Evolutionary conservation across 1,284 basidiomycete genomes (phyloP).

Genomic region (Polyporus tsugae): DNA sequence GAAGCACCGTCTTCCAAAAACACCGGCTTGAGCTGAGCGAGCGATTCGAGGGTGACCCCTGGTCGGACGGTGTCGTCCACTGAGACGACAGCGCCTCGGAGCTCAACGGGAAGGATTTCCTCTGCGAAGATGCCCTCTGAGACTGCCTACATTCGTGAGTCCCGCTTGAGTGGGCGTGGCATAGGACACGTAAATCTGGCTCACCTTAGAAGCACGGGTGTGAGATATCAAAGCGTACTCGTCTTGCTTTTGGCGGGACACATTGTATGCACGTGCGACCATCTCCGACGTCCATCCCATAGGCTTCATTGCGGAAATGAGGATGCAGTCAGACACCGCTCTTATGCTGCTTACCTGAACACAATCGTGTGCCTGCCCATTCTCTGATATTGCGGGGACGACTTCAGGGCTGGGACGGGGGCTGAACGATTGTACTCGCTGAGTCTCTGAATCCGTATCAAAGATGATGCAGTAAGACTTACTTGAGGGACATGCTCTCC

Average conservation of each 20-base stretch:
- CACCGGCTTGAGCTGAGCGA: slow-evolving; percentile 73
- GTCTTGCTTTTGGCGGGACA: slow-evolving; percentile 83
- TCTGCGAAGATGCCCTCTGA: slow-evolving; percentile 73
- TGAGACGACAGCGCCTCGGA: slow-evolving; percentile 63
- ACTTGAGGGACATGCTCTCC: slow-evolving; percentile 89
- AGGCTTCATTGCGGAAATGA: slow-evolving; percentile 57
- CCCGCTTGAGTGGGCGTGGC: background rate
- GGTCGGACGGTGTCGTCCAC: slow-evolving; percentile 86
- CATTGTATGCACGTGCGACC: slow-evolving; percentile 79
- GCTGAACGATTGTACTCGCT: slow-evolving; percentile 47
- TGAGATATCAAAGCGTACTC: slow-evolving; percentile 86
- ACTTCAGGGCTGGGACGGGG: slow-evolving; percentile 82
- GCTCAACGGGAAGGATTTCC: slow-evolving; percentile 83
- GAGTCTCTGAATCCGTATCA: background rate
- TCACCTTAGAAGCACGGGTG: slow-evolving; percentile 75
- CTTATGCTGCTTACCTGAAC: slow-evolving; percentile 62
- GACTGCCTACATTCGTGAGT: slow-evolving; percentile 54
- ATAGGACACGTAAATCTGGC: slow-evolving; percentile 20
- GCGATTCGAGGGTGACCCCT: slow-evolving; percentile 76
- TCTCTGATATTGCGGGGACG: slow-evolving; percentile 59
- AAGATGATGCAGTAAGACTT: slow-evolving; percentile 36
- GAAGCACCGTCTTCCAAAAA: slow-evolving; percentile 87
- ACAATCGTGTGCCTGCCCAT: slow-evolving; percentile 74
- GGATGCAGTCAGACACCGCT: background rate
- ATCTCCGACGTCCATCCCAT: slow-evolving; percentile 96